Evolutionary conservation across 805 yeast genomes (phyloP).

Genomic region (Lachancea cidri): DNA sequence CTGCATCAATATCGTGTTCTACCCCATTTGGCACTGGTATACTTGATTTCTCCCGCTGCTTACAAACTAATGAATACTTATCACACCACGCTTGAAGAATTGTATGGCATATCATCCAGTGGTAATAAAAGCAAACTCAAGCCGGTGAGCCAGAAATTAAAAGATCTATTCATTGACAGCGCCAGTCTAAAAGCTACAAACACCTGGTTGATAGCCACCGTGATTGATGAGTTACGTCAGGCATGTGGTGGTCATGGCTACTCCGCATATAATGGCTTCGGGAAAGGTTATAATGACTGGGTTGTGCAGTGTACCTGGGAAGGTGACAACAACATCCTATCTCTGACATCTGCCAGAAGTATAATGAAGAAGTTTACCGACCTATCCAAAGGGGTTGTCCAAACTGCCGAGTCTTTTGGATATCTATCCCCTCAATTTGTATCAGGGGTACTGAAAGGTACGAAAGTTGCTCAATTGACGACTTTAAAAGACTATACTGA

Average conservation of each 20-base stretch:
- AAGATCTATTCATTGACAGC: conserved; percentile 74
- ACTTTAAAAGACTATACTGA: conserved; percentile 31
- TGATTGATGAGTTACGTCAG: conserved; percentile 87
- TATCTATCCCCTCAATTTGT: conserved; percentile 28
- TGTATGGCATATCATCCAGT: conserved; percentile 48
- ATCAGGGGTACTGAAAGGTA: conserved; percentile 20
- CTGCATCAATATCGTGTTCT: conserved; percentile 83
- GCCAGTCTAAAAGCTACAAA: conserved; percentile 86
- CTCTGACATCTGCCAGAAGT: conserved; percentile 80
- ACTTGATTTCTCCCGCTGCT: conserved; percentile 70
- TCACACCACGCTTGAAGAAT: conserved; percentile 42
- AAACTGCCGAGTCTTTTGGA: conserved; percentile 26
- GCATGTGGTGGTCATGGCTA: conserved; percentile 97
- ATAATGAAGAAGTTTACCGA: conserved; percentile 40
- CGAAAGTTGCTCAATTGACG: conserved; percentile 23
- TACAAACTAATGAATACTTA: conserved; percentile 52
- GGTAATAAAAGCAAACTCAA: conserved; percentile 47
- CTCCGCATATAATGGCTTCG: conserved; percentile 88
- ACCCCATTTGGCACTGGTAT: conserved; percentile 78
- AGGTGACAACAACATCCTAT: conserved; percentile 88
- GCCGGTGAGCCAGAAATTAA: conserved; percentile 42
- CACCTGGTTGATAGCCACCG: conserved; percentile 77
- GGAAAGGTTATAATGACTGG: conserved; percentile 85
- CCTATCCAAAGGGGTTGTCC: conserved; percentile 34
- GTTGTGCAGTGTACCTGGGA: conserved; percentile 99